Evolutionary conservation across 805 yeast genomes (phyloP).

Genomic region (Candida andamanensis): DNA sequence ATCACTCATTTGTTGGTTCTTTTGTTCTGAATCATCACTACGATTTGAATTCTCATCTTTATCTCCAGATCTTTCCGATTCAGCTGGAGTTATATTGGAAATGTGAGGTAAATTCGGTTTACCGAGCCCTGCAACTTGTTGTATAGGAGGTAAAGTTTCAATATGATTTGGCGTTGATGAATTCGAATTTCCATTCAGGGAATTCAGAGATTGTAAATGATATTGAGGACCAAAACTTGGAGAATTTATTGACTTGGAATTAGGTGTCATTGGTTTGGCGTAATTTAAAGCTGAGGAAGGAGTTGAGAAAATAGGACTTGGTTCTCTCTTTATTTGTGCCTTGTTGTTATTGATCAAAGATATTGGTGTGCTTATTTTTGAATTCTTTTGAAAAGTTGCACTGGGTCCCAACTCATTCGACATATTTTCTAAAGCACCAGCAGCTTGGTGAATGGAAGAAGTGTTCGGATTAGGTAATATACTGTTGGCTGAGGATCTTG

Average conservation of each 20-base stretch:
- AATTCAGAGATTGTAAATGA: slow-evolving; percentile 13
- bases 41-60: neutral
- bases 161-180: slow-evolving; percentile 1
- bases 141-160: slow-evolving; percentile 22
- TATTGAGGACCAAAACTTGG: slow-evolving; percentile 46
- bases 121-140: slow-evolving; percentile 14
- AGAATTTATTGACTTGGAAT: slow-evolving; percentile 15
- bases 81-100: slow-evolving; percentile 7
- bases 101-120: slow-evolving; percentile 24
- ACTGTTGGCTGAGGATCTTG: slow-evolving; percentile 17
- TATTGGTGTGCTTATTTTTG: slow-evolving; percentile 14
- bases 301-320: slow-evolving; percentile 22
- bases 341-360: slow-evolving; percentile 29
- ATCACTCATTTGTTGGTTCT: neutral
- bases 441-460: slow-evolving; percentile 29
- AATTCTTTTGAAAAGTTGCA: slow-evolving; percentile 32
- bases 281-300: slow-evolving; percentile 32
- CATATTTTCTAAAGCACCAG: slow-evolving; percentile 43
- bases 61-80: slow-evolving; percentile 2
- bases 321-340: slow-evolving; percentile 11
- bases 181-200: neutral
- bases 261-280: slow-evolving; percentile 4
- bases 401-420: slow-evolving; percentile 40
- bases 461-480: neutral
- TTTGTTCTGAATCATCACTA: neutral